A percentile compares a stretch with the other conserved stretches of the same genome.
Evolutionary conservation across 2,329 filamentous ascomycete species (phyloP).

Genomic region (Neopestalotiopsis sp.): DNA sequence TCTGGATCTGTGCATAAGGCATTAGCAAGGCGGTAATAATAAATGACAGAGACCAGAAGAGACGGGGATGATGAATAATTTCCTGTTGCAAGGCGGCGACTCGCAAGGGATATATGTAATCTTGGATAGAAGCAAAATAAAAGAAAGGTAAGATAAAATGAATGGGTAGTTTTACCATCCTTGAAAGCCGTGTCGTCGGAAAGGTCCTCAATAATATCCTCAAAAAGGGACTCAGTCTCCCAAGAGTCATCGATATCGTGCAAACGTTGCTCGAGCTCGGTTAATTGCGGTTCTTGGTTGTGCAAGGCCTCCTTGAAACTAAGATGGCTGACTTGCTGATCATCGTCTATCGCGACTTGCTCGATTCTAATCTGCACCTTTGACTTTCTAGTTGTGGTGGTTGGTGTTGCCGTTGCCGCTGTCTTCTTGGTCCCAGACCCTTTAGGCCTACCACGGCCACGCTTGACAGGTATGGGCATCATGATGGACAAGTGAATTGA

Average conservation of each 20-base stretch:
- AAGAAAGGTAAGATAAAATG: conserved; percentile 20
- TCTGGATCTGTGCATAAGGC: conserved; percentile 27
- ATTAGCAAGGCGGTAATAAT: conserved; percentile 19
- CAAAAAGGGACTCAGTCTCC: conserved; percentile 53
- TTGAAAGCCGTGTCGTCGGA: conserved; percentile 46
- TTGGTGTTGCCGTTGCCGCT: neutral
- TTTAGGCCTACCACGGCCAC: conserved; percentile 18
- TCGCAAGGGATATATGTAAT: neutral
- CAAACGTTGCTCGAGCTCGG: conserved; percentile 19
- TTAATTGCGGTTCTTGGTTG: conserved; percentile 9
- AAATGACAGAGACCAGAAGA: no score
- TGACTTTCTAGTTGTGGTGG: neutral
- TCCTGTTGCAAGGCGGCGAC: conserved; percentile 17
- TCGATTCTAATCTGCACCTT: conserved; percentile 13
- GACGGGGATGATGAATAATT: no score
- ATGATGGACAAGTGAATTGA: neutral
- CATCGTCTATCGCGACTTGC: conserved; percentile 11
- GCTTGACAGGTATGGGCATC: conserved; percentile 12
- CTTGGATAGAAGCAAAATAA: neutral
- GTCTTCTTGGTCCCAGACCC: conserved; percentile 9
- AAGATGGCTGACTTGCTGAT: conserved; percentile 20
- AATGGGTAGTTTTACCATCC: conserved; percentile 34
- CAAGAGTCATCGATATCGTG: conserved; percentile 38
- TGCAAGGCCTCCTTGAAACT: neutral
- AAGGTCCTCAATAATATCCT: conserved; percentile 51